phyloP scores from a whole-genome alignment of 176 grass and related monocot species.

The Hyparrhenia diplandra region DNA sequence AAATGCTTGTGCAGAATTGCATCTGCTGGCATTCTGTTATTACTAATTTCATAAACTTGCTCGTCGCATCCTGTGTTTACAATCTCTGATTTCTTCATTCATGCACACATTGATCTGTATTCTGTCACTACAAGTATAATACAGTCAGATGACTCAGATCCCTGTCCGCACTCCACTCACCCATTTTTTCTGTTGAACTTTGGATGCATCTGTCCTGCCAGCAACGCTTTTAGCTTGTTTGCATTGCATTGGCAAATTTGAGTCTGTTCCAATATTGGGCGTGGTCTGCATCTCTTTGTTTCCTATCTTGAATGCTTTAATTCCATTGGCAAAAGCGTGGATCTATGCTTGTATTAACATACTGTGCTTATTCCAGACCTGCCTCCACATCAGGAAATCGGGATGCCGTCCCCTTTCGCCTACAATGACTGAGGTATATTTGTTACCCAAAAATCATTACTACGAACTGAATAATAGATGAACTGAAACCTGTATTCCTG shows the following conservation, averaged over 20 bases:
- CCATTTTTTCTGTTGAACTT: not conserved
- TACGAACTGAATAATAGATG: not conserved
- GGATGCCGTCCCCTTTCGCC: constrained; percentile 98
- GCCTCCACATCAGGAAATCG: constrained; percentile 75
- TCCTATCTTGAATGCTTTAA: not conserved
- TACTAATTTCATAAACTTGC: not conserved
- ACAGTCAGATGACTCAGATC: not conserved
- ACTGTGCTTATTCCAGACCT: constrained; percentile 51
- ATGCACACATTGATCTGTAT: not conserved
- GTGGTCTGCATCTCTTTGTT: not conserved
- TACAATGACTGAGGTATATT: constrained; percentile 94
- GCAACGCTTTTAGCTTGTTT: not conserved
- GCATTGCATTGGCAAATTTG: not conserved
- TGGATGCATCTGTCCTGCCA: not conserved
- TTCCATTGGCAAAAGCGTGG: not conserved
- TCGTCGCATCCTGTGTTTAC: not conserved
- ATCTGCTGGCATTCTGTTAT: not conserved
- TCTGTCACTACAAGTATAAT: not conserved
- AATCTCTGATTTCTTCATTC: not conserved
- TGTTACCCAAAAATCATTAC: not conserved
- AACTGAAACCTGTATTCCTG: not conserved
- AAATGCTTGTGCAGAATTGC: not conserved
- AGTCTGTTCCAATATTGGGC: not conserved
- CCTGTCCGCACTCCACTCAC: not conserved
- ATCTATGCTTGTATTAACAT: constrained; percentile 5